A percentile compares a stretch with the other conserved stretches of the same genome.
phyloP scores from a whole-genome alignment of 768 basidiomycete genomes.

The Tulasnella sp. region DNA sequence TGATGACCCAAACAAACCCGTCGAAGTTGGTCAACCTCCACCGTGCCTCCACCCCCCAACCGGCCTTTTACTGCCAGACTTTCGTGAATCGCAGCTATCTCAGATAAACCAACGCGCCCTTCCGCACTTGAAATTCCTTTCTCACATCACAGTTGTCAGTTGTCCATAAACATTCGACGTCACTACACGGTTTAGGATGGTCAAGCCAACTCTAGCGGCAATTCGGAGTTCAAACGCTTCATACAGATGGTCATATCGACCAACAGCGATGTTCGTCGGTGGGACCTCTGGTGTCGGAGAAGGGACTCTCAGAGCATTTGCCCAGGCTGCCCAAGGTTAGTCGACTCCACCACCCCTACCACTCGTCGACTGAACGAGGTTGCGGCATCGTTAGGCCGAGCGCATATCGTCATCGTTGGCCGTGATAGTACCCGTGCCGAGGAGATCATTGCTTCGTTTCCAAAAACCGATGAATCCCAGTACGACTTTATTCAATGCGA shows the following conservation, averaged over 20 bases:
- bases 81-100: neutral
- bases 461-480: slow-evolving; percentile 25
- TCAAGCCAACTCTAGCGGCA: slow-evolving; percentile 14
- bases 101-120: neutral
- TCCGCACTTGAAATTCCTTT: neutral
- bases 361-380: neutral
- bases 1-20: too few relatives aligned
- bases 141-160: neutral
- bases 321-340: slow-evolving; percentile 24
- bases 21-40: too few relatives aligned
- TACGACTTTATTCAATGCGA: slow-evolving; percentile 37
- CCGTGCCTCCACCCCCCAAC: too few relatives aligned
- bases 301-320: slow-evolving; percentile 21
- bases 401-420: slow-evolving; percentile 31
- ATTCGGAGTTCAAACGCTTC: slow-evolving; percentile 21
- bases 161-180: neutral
- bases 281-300: slow-evolving; percentile 29
- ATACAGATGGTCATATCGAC: slow-evolving; percentile 19
- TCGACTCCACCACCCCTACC: neutral
- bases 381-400: neutral
- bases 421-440: slow-evolving; percentile 30
- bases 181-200: neutral
- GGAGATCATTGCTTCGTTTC: slow-evolving; percentile 30
- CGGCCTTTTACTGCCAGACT: too few relatives aligned
- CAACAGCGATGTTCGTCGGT: slow-evolving; percentile 28